Conservation (phyloP, 2,329 filamentous ascomycete species). For the Domatiomyces catenatus region DNA sequence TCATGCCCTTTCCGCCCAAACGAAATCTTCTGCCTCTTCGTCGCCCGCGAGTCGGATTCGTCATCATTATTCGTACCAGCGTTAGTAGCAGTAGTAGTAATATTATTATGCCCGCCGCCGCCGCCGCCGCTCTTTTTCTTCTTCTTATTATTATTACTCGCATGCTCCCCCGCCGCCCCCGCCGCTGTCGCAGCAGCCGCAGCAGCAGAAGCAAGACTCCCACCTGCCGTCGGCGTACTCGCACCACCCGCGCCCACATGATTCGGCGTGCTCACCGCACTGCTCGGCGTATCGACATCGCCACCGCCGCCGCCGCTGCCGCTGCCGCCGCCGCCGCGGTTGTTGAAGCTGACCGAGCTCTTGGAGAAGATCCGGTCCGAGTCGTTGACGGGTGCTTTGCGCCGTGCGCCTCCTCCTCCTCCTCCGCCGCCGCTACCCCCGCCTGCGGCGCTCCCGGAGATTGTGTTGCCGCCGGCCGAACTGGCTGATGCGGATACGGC, state of each 20-base stretch:
- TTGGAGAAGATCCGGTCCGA: constrained; percentile 33
- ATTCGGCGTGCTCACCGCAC: constrained; percentile 32
- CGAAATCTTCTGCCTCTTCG: constrained; percentile 16
- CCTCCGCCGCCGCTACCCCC: constrained; percentile 18
- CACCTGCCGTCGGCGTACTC: constrained; percentile 23
- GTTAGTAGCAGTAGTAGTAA: constrained; percentile 18
- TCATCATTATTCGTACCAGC: constrained; percentile 24
- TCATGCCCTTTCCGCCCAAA: constrained; percentile 14
- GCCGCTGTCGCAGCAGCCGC: constrained; percentile 14
- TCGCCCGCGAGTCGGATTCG: constrained; percentile 17
- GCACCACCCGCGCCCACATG: constrained; percentile 21
- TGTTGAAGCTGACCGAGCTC: constrained; percentile 35
- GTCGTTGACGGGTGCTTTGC: constrained; percentile 32
- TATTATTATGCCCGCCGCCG: neutral
- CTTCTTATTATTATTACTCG: constrained; percentile 20
- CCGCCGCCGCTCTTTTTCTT: constrained; percentile 22
- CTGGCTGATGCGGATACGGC: constrained; percentile 28
- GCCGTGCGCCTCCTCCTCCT: constrained; percentile 21
- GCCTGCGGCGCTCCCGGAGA: constrained; percentile 19
- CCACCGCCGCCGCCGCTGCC: no score
- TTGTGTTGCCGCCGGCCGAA: constrained; percentile 37
- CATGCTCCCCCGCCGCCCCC: no score
- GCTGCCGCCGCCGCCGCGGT: constrained; percentile 13
- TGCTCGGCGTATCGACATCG: constrained; percentile 18
- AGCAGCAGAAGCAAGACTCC: constrained; percentile 23